These are phyloP conservation scores for Penicillium alfredii DNA, from an alignment of 495 filamentous ascomycete genomes.

Conservation along the genomic window DNA sequence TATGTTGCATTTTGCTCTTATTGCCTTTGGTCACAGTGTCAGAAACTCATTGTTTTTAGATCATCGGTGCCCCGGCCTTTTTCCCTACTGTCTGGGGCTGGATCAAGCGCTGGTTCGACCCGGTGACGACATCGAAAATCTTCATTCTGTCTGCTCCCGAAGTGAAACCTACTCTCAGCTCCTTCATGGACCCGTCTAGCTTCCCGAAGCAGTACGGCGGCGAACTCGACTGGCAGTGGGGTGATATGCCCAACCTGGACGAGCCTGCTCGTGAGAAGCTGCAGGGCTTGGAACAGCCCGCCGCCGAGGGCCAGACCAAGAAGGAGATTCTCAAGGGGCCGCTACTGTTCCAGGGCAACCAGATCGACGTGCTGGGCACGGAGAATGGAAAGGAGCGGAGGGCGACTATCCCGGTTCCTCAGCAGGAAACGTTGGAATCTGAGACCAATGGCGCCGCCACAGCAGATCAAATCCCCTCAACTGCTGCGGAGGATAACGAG, in stretches of 20 bases:
- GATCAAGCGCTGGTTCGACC: slow-evolving; percentile 96
- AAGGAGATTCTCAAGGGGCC: slow-evolving; percentile 37
- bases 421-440: neutral
- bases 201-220: slow-evolving; percentile 84
- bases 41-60: slow-evolving; percentile 37
- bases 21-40: neutral
- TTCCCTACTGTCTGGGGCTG: slow-evolving; percentile 93
- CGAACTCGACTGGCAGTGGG: slow-evolving; percentile 72
- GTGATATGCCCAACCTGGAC: slow-evolving; percentile 65
- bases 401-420: slow-evolving; percentile 26
- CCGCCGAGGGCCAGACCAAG: slow-evolving; percentile 23
- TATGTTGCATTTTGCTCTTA: slow-evolving; percentile 32
- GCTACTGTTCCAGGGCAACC: slow-evolving; percentile 35
- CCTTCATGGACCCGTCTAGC: slow-evolving; percentile 73
- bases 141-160: slow-evolving; percentile 71
- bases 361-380: slow-evolving; percentile 36
- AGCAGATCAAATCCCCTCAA: neutral
- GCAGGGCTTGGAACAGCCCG: slow-evolving; percentile 27
- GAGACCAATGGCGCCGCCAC: neutral
- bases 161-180: slow-evolving; percentile 63
- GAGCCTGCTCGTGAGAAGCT: slow-evolving; percentile 48
- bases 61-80: slow-evolving; percentile 84
- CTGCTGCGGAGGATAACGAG: neutral
- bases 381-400: slow-evolving; percentile 35
- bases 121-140: slow-evolving; percentile 87